Percentiles rank a stretch among this genome's conserved stretches.
Conservation (phyloP, 106 monocot species). For the Narthecium ossifragum region DNA sequence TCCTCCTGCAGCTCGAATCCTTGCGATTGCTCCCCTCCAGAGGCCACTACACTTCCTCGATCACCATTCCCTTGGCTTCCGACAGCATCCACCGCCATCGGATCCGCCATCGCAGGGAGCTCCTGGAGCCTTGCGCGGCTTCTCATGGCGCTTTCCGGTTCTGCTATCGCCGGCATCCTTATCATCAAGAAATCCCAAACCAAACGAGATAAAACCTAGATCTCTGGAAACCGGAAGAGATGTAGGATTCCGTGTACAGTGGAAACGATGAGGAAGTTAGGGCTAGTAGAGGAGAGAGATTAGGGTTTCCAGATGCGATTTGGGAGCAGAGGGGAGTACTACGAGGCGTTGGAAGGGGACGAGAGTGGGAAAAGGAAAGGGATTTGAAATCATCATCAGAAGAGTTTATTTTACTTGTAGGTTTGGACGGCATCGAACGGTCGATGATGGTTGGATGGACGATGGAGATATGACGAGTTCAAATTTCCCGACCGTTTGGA, state of each 20-base stretch:
- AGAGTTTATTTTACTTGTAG: not conserved
- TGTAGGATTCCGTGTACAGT: no score
- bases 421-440: constrained; percentile 14
- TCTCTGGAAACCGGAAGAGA: no score
- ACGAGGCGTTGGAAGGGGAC: constrained; percentile 1
- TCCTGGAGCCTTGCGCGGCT: constrained; percentile 20
- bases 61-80: not conserved
- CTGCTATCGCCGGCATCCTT: constrained; percentile 17
- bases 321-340: not conserved
- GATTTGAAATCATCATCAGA: not conserved
- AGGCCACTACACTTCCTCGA: not conserved
- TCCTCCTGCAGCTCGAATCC: constrained; percentile 73
- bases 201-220: no score
- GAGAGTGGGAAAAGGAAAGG: not conserved
- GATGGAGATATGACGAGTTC: constrained; percentile 29
- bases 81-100: not conserved
- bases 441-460: constrained; percentile 6
- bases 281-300: not conserved
- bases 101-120: not conserved
- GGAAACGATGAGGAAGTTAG: no score
- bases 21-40: not conserved
- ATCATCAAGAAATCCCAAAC: no score
- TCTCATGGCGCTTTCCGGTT: constrained; percentile 10
- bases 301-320: constrained; percentile 5
- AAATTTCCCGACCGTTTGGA: constrained; percentile 47